phyloP scores from a whole-genome alignment of 1,139 yeast genomes.

The Sugiyamaella grinbergsii region DNA sequence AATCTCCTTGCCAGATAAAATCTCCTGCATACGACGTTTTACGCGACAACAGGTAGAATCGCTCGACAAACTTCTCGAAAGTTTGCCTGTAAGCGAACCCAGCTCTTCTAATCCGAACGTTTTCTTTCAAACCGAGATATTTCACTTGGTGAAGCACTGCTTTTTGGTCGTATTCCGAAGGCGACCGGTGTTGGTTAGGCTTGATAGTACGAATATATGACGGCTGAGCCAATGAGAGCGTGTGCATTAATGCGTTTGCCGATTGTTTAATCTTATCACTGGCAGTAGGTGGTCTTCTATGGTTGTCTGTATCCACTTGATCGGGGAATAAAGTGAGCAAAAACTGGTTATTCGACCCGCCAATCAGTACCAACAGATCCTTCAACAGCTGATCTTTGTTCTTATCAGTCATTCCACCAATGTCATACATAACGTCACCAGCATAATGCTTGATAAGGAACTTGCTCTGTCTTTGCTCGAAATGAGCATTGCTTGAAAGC shows the following conservation, averaged over 20 bases:
- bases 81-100: slow-evolving; percentile 98
- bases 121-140: slow-evolving; percentile 93
- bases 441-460: slow-evolving; percentile 96
- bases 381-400: slow-evolving; percentile 93
- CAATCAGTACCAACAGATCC: slow-evolving; percentile 77
- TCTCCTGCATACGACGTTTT: slow-evolving; percentile 98
- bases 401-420: slow-evolving; percentile 91
- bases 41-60: slow-evolving; percentile 85
- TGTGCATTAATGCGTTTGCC: slow-evolving; percentile 88
- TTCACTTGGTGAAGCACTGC: slow-evolving; percentile 96
- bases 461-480: slow-evolving; percentile 85
- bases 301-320: slow-evolving; percentile 65
- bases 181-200: slow-evolving; percentile 92
- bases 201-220: slow-evolving; percentile 97
- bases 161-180: slow-evolving; percentile 82
- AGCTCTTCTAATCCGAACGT: slow-evolving; percentile 96
- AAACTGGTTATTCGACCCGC: slow-evolving; percentile 70
- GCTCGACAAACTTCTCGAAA: slow-evolving; percentile 94
- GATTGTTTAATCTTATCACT: slow-evolving; percentile 91
- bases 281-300: slow-evolving; percentile 87
- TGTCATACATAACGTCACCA: slow-evolving; percentile 95
- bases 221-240: slow-evolving; percentile 86
- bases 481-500: slow-evolving; percentile 81
- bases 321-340: slow-evolving; percentile 74
- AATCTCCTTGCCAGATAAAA: slow-evolving; percentile 91